These are phyloP conservation scores for Podospora conica DNA, from an alignment of 495 filamentous ascomycete species.

Conservation along the genomic window DNA sequence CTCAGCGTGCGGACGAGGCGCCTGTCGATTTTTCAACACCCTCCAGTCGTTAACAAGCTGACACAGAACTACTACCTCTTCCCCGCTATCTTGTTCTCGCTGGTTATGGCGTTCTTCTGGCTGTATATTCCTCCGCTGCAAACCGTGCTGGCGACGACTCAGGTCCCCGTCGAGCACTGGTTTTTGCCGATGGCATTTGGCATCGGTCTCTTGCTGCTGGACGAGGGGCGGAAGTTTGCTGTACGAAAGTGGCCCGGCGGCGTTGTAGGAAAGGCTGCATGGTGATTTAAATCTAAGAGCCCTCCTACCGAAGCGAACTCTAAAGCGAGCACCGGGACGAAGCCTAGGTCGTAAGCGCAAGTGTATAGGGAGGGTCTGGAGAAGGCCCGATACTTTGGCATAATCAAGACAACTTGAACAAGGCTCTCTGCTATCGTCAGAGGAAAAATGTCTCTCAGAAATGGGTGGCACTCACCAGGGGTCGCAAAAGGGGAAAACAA, in stretches of 20 bases:
- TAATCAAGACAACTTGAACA: no score
- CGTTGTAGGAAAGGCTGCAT: constrained; percentile 42
- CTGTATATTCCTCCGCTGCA: constrained; percentile 57
- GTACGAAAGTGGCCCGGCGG: constrained; percentile 46
- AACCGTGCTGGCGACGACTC: constrained; percentile 43
- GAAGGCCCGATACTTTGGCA: no score
- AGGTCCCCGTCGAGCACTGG: constrained; percentile 57
- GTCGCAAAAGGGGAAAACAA: no score
- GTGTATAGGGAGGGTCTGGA: no score
- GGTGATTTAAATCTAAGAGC: no score
- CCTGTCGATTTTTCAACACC: constrained; percentile 61
- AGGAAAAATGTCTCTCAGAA: no score
- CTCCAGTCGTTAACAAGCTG: constrained; percentile 50
- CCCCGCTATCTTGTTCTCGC: constrained; percentile 56
- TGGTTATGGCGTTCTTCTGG: constrained; percentile 59
- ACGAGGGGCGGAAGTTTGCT: constrained; percentile 51
- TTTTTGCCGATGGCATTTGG: constrained; percentile 62
- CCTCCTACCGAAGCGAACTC: no score
- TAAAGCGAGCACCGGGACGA: no score
- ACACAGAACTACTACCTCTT: constrained; percentile 59
- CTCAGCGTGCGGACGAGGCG: constrained; percentile 56
- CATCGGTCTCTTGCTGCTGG: constrained; percentile 51
- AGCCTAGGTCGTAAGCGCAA: no score
- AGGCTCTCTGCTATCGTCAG: no score
- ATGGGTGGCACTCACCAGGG: no score